These are phyloP conservation scores for Saturnispora halmiae DNA, from an alignment of 805 yeast genomes.

Conservation along the genomic window DNA sequence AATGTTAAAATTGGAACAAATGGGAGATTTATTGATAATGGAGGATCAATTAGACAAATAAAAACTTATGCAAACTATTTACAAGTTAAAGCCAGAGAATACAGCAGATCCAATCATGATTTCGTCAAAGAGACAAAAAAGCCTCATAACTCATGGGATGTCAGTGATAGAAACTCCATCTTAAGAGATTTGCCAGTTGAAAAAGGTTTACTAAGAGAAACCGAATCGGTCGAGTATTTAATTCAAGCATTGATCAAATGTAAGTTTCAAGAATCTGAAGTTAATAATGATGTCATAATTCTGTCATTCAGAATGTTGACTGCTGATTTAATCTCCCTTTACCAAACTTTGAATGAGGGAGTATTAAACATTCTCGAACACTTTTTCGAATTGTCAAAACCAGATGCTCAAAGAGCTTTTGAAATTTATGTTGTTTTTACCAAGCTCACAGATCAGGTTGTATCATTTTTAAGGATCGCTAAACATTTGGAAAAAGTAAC, in stretches of 20 bases:
- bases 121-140: conserved; percentile 60
- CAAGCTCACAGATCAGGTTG: conserved; percentile 77
- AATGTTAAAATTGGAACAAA: conserved; percentile 30
- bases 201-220: conserved; percentile 74
- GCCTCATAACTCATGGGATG: conserved; percentile 25
- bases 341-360: conserved; percentile 90
- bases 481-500: conserved; percentile 82
- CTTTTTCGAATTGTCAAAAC: conserved; percentile 83
- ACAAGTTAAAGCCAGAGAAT: conserved; percentile 59
- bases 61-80: conserved; percentile 67
- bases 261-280: conserved; percentile 67
- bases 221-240: conserved; percentile 77
- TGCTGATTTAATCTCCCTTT: conserved; percentile 78
- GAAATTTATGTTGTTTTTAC: conserved; percentile 79
- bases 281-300: conserved; percentile 73
- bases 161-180: conserved; percentile 45
- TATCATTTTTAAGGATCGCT: conserved; percentile 79
- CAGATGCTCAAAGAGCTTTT: conserved; percentile 81
- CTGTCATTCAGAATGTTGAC: conserved; percentile 83
- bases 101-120: conserved; percentile 53
- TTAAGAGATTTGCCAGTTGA: conserved; percentile 58
- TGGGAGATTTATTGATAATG: conserved; percentile 27
- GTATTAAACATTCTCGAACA: conserved; percentile 89
- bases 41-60: conserved; percentile 47
- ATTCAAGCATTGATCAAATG: conserved; percentile 68